phyloP scores from a whole-genome alignment of 345 rosid genomes.

The Mallotus nudiflorus region DNA sequence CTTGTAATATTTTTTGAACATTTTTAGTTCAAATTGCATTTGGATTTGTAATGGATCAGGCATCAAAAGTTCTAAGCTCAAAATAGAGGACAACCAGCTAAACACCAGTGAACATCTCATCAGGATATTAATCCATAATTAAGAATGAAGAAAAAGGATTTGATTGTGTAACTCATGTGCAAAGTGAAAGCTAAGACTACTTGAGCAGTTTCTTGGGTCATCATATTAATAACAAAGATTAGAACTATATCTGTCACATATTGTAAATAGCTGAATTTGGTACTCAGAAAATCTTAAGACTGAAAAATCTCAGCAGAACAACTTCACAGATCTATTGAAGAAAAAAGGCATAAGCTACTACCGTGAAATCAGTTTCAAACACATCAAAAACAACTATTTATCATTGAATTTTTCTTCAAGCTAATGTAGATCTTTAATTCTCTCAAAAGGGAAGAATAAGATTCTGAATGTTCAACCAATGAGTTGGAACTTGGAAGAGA shows the following conservation, averaged over 20 bases:
- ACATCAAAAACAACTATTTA: neutral
- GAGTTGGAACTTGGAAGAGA: constrained; percentile 13
- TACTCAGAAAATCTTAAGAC: neutral
- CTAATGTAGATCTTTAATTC: neutral
- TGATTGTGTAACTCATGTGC: neutral
- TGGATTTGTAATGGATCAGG: neutral
- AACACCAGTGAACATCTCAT: neutral
- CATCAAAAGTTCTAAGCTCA: neutral
- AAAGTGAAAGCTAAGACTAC: neutral
- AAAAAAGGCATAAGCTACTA: neutral
- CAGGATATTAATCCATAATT: neutral
- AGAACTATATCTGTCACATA: neutral
- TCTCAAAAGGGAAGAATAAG: neutral
- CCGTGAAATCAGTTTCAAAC: neutral
- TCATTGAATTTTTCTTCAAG: neutral
- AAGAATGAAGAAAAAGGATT: neutral
- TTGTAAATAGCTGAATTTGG: neutral
- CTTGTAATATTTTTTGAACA: neutral
- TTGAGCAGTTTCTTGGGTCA: neutral
- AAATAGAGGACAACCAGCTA: neutral
- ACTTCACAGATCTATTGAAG: neutral
- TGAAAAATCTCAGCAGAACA: neutral
- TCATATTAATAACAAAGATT: neutral
- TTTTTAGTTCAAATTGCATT: neutral
- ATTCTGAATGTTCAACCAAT: constrained; percentile 7